A percentile compares a stretch with the other conserved stretches of the same genome.
These are phyloP conservation scores for Sugiyamaella japonica DNA, from an alignment of 1,139 yeast genomes.

Conservation along the genomic window DNA sequence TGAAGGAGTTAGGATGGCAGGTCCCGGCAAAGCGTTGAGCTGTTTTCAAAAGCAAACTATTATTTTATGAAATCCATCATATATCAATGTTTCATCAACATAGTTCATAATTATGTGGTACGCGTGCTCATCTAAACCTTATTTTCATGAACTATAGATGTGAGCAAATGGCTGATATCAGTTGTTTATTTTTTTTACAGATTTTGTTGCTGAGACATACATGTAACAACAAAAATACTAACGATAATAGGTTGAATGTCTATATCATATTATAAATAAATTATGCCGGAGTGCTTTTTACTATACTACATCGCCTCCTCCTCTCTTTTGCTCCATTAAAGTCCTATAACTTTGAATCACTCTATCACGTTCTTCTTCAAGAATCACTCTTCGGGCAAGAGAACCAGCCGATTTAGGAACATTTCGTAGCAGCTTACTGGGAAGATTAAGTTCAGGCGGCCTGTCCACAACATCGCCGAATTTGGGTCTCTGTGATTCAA, in stretches of 20 bases:
- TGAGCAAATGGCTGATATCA: no score
- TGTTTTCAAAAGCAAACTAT: background rate
- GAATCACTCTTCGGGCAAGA: constrained; percentile 41
- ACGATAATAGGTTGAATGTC: background rate
- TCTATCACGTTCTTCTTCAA: constrained; percentile 42
- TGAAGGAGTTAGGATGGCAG: background rate
- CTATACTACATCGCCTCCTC: background rate
- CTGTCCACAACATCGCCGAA: constrained; percentile 46
- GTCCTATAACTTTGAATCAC: constrained; percentile 41
- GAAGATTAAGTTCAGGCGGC: constrained; percentile 43
- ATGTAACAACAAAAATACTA: background rate
- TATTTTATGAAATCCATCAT: no score
- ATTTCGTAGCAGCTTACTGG: constrained; percentile 36
- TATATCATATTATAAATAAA: constrained; percentile 4
- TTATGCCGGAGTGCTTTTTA: background rate
- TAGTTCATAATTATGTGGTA: no score
- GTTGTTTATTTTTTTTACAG: no score
- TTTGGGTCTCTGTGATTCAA: constrained; percentile 39
- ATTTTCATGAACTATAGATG: no score
- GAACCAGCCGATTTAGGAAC: constrained; percentile 47
- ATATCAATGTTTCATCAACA: no score
- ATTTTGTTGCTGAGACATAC: background rate
- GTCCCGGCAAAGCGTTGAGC: background rate
- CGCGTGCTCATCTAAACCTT: no score
- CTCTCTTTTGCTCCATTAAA: constrained; percentile 34